phyloP scores from a whole-genome alignment of 2,329 filamentous ascomycete species.

The Penicillium sp. region DNA sequence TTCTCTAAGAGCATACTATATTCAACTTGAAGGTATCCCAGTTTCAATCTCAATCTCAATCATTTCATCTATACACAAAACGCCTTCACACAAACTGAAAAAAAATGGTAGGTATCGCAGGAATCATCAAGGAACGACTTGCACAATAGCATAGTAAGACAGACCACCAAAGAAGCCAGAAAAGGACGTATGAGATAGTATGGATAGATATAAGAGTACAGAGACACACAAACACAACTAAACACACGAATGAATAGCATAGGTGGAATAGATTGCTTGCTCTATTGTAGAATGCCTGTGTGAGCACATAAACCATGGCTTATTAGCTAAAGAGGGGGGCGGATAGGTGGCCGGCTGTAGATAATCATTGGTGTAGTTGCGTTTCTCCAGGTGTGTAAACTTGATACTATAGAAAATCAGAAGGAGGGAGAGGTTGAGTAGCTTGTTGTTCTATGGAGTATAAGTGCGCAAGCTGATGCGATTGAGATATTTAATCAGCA shows the following conservation, averaged over 20 bases:
- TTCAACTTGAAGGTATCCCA: not conserved
- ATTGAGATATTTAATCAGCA: constrained; percentile 31
- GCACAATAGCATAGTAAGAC: constrained; percentile 4
- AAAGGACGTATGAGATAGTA: constrained; percentile 16
- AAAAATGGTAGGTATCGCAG: constrained; percentile 18
- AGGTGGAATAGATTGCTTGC: not conserved
- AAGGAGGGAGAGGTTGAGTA: not conserved
- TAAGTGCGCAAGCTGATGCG: too few species aligned
- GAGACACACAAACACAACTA: not conserved
- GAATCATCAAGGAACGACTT: constrained; percentile 16
- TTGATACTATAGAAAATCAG: constrained; percentile 1
- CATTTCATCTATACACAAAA: constrained; percentile 20
- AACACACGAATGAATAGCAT: not conserved
- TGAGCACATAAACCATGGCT: not conserved
- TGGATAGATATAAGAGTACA: constrained; percentile 17
- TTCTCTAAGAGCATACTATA: not conserved
- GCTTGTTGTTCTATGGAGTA: too few species aligned
- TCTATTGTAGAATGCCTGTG: constrained; percentile 1
- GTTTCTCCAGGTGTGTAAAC: not conserved
- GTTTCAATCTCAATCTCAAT: constrained; percentile 6
- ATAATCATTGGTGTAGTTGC: not conserved
- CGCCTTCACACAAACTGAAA: not conserved
- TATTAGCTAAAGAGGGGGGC: not conserved
- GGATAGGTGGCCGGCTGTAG: not conserved
- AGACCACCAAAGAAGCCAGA: constrained; percentile 9